Conservation (phyloP, 2,329 filamentous ascomycete genomes). For the Pseudogymnoascus sp. region DNA sequence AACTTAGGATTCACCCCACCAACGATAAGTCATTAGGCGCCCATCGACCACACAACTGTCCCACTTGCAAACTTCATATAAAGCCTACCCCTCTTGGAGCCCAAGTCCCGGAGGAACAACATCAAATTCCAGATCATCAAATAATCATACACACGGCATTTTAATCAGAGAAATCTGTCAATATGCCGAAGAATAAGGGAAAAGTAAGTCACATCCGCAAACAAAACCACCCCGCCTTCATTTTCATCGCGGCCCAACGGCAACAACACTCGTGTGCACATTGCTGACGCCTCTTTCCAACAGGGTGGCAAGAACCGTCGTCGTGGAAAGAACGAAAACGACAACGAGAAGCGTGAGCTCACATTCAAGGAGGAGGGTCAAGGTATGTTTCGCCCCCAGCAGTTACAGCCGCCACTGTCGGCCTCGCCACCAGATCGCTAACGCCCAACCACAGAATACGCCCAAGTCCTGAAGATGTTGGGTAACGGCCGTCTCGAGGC, state of each 20-base stretch:
- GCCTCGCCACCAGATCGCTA: not conserved
- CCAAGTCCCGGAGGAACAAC: not conserved
- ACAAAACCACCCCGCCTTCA: slow-evolving; percentile 11
- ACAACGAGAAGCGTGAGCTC: slow-evolving; percentile 97
- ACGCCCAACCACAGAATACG: slow-evolving; percentile 48
- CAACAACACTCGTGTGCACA: slow-evolving; percentile 11
- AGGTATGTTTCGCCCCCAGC: slow-evolving; percentile 36
- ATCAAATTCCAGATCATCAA: slow-evolving; percentile 5
- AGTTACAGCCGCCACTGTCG: not conserved
- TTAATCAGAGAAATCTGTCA: slow-evolving; percentile 28
- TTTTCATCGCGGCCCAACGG: not conserved
- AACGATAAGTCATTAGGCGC: slow-evolving; percentile 10
- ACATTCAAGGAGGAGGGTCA: slow-evolving; percentile 99
- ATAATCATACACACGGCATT: not conserved
- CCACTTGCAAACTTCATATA: slow-evolving; percentile 11
- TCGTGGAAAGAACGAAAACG: slow-evolving; percentile 98
- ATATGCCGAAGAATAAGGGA: slow-evolving; percentile 99
- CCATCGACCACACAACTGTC: slow-evolving; percentile 9
- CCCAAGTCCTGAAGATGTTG: slow-evolving; percentile 90
- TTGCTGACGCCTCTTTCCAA: slow-evolving; percentile 19
- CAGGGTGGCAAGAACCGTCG: slow-evolving; percentile 97
- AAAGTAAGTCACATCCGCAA: slow-evolving; percentile 54
- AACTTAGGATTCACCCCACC: slow-evolving; percentile 7
- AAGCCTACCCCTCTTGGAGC: slow-evolving; percentile 6
- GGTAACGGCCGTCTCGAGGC: slow-evolving; percentile 91